Evolutionary conservation across 2,329 filamentous ascomycete genomes (phyloP).

Genomic region (Fusarium irregulare): DNA sequence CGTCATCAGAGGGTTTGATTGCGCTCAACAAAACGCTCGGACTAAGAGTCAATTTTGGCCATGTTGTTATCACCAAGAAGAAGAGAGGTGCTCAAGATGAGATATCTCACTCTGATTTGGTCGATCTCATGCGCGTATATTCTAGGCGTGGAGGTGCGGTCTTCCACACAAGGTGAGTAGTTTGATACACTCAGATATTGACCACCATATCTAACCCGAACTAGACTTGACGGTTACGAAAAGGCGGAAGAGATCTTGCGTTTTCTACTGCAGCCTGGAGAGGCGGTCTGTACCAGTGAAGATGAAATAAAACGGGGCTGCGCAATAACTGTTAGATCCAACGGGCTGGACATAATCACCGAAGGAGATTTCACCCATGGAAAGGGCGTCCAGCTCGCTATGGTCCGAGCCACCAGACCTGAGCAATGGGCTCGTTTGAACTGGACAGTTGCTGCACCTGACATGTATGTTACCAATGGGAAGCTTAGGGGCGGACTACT

Average conservation of each 20-base stretch:
- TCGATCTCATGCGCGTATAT: conserved; percentile 44
- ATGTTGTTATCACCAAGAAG: conserved; percentile 42
- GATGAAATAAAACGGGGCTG: conserved; percentile 27
- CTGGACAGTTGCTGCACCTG: conserved; percentile 52
- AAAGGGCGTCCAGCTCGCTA: conserved; percentile 38
- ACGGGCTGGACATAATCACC: conserved; percentile 39
- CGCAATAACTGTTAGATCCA: conserved; percentile 37
- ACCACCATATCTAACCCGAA: conserved; percentile 13
- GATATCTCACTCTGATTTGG: conserved; percentile 43
- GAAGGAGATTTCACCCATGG: conserved; percentile 19
- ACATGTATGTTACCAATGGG: conserved; percentile 47
- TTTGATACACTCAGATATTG: neutral
- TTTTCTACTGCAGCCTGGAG: conserved; percentile 23
- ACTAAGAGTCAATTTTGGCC: conserved; percentile 51
- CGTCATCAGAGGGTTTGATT: conserved; percentile 43
- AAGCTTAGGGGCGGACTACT: conserved; percentile 1
- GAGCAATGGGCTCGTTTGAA: conserved; percentile 45
- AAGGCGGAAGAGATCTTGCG: conserved; percentile 34
- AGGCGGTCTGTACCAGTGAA: conserved; percentile 23
- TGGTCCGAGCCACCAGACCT: conserved; percentile 34
- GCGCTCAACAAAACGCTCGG: conserved; percentile 42
- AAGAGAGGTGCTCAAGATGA: conserved; percentile 42
- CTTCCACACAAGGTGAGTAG: conserved; percentile 46
- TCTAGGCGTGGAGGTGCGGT: conserved; percentile 47
- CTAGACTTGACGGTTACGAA: conserved; percentile 28